Percentiles rank a stretch among this genome's conserved stretches.
phyloP scores from a whole-genome alignment of 176 grass and related monocot genomes.

The Tillandsia fasciculata region DNA sequence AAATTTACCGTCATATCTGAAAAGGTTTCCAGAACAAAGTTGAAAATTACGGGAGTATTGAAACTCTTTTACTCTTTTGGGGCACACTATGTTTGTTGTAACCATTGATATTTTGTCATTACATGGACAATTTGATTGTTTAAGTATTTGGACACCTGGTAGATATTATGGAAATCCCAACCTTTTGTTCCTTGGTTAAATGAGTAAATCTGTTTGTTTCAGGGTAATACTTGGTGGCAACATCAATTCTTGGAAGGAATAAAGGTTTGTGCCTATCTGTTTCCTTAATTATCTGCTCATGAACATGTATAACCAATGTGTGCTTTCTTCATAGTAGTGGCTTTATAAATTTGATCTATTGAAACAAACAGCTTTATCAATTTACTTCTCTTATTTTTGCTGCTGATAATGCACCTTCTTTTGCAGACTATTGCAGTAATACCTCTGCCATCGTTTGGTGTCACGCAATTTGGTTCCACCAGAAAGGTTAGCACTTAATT shows the following conservation, averaged over 20 bases:
- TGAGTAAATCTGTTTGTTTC: constrained; percentile 26
- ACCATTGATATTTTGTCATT: background rate
- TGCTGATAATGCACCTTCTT: constrained; percentile 18
- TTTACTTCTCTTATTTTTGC: too few species aligned
- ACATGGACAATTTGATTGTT: background rate
- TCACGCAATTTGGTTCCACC: constrained; percentile 71
- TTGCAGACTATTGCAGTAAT: constrained; percentile 69
- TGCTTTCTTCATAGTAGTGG: background rate
- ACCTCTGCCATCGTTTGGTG: constrained; percentile 51
- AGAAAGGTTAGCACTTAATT: constrained; percentile 49
- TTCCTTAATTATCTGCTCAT: constrained; percentile 1
- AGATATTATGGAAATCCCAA: background rate
- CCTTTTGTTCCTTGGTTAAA: background rate
- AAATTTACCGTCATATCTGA: too few species aligned
- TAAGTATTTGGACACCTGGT: background rate
- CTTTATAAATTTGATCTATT: background rate
- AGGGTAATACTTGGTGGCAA: constrained; percentile 85
- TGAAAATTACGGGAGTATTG: too few species aligned
- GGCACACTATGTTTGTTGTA: background rate
- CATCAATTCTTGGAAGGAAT: constrained; percentile 78
- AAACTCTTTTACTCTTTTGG: background rate
- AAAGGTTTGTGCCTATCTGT: constrained; percentile 44
- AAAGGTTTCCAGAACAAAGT: too few species aligned
- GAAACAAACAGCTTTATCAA: background rate
- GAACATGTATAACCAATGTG: background rate